Percentiles rank a stretch among this genome's conserved stretches.
phyloP scores from a whole-genome alignment of 306 rosid species.

The Citrullus amarus region DNA sequence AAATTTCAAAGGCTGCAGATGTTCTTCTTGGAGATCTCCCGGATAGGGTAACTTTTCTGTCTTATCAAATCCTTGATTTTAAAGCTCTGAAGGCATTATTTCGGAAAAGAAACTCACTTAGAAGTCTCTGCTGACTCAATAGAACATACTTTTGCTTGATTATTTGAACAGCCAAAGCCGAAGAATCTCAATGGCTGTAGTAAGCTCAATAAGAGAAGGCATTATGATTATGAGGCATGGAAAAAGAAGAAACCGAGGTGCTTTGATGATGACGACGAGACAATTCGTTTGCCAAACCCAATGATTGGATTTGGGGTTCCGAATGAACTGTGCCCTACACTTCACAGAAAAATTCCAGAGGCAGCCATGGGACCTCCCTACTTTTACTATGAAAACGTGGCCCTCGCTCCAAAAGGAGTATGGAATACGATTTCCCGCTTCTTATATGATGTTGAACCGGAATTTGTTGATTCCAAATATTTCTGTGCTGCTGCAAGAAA shows the following conservation, averaged over 20 bases:
- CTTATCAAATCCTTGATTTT: background rate
- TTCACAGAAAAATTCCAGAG: constrained; percentile 46
- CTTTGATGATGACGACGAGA: constrained; percentile 60
- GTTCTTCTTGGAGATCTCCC: constrained; percentile 24
- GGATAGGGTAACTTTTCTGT: constrained; percentile 41
- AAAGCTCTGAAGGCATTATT: background rate
- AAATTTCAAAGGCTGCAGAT: constrained; percentile 53
- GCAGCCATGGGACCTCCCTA: constrained; percentile 79
- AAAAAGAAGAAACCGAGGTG: constrained; percentile 42
- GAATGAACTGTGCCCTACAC: constrained; percentile 22
- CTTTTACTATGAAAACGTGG: constrained; percentile 94
- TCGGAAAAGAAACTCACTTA: background rate
- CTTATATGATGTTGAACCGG: constrained; percentile 70
- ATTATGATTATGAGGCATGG: constrained; percentile 32
- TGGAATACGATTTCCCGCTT: constrained; percentile 84
- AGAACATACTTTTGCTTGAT: constrained; percentile 8
- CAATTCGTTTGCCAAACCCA: constrained; percentile 61
- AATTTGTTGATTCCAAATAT: constrained; percentile 80
- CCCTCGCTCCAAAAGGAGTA: constrained; percentile 88
- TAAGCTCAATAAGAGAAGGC: constrained; percentile 43
- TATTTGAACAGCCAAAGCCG: constrained; percentile 41
- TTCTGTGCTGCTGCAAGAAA: constrained; percentile 92
- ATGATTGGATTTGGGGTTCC: constrained; percentile 93
- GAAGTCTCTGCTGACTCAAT: background rate
- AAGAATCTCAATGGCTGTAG: background rate